These are phyloP conservation scores for Rhodamnia argentea DNA, from an alignment of 345 rosid species.

Conservation along the genomic window DNA sequence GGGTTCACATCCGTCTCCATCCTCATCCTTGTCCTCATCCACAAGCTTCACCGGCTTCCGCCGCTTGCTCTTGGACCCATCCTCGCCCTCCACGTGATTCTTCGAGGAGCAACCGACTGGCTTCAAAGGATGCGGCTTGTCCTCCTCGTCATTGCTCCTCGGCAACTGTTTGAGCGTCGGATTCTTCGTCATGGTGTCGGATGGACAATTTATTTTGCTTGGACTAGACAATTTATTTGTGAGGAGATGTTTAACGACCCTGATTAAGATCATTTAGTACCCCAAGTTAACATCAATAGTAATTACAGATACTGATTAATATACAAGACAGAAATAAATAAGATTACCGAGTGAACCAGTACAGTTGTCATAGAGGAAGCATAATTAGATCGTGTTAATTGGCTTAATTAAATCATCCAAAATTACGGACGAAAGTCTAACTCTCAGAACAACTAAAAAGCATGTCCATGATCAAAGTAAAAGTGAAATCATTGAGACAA, in stretches of 20 bases:
- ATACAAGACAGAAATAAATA: neutral
- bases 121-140: slow-evolving; percentile 5
- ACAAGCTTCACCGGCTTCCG: slow-evolving; percentile 43
- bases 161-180: no score
- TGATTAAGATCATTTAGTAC: neutral
- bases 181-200: no score
- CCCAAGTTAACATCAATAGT: neutral
- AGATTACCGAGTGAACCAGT: neutral
- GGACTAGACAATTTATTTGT: neutral
- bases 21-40: slow-evolving; percentile 12
- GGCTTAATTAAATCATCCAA: neutral
- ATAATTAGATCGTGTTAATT: neutral
- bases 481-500: no score
- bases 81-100: slow-evolving; percentile 6
- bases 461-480: no score
- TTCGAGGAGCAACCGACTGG: neutral
- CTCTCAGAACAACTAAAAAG: no score
- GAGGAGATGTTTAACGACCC: neutral
- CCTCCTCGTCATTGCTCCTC: slow-evolving; percentile 16
- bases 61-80: slow-evolving; percentile 17
- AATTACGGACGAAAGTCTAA: no score
- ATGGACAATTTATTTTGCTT: neutral
- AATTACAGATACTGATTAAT: neutral
- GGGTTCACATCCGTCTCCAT: neutral
- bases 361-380: neutral